Evolutionary conservation across 129 eudicot species (phyloP).

Genomic region (Flaveria sonorensis): DNA sequence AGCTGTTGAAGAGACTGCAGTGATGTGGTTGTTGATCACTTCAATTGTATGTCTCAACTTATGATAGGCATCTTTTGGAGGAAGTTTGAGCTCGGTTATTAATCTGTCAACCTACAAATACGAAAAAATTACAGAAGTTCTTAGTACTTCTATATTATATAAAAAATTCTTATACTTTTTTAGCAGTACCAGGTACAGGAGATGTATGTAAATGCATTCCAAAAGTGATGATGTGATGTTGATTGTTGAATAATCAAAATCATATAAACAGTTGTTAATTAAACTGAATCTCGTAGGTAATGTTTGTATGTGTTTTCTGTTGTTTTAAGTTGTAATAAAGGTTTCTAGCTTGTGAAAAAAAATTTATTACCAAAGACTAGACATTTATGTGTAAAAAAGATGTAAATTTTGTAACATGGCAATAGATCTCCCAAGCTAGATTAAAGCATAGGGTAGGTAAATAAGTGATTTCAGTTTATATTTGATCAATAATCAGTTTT

Average conservation of each 20-base stretch:
- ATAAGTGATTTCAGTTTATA: background rate
- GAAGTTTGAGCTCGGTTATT: slow-evolving; percentile 90
- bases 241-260: background rate
- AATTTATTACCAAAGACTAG: background rate
- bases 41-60: slow-evolving; percentile 91
- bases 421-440: background rate
- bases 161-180: background rate
- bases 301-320: background rate
- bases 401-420: background rate
- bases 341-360: background rate
- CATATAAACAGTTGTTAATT: background rate
- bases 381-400: background rate
- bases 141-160: background rate
- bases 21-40: slow-evolving; percentile 77
- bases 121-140: background rate
- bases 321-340: background rate
- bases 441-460: background rate
- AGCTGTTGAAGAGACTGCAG: slow-evolving; percentile 92
- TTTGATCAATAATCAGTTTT: background rate
- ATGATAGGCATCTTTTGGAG: slow-evolving; percentile 94
- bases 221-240: background rate
- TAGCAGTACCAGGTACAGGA: background rate
- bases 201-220: background rate
- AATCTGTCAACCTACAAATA: slow-evolving; percentile 80
- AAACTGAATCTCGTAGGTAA: background rate